A percentile compares a stretch with the other conserved stretches of the same genome.
phyloP scores from a whole-genome alignment of 305 asterid species.

The Plantago coronopus region DNA sequence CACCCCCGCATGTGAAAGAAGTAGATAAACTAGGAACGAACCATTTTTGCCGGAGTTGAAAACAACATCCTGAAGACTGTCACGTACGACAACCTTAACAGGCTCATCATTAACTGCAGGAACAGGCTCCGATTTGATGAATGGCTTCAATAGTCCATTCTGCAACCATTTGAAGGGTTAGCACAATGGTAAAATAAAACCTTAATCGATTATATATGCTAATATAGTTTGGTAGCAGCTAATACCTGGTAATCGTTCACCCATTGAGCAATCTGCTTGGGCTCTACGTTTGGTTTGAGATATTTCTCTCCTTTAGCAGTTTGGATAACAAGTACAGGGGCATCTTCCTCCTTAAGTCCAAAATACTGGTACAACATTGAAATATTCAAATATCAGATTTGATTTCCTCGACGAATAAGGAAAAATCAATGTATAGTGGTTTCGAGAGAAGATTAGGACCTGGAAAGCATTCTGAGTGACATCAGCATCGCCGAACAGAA shows the following conservation, averaged over 20 bases:
- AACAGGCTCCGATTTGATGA: constrained; percentile 54
- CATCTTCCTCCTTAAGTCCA: constrained; percentile 59
- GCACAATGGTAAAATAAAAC: constrained; percentile 11
- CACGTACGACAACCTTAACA: constrained; percentile 65
- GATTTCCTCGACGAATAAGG: not conserved
- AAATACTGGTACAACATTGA: constrained; percentile 56
- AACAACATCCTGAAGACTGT: constrained; percentile 50
- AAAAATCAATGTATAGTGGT: not conserved
- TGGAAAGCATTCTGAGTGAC: constrained; percentile 54
- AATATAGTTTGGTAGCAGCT: too few relatives aligned
- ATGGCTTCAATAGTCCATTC: constrained; percentile 54
- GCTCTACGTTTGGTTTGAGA: constrained; percentile 47
- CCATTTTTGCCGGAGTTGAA: constrained; percentile 70
- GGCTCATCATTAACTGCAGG: constrained; percentile 65
- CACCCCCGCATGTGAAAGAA: not conserved
- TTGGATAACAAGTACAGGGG: constrained; percentile 58
- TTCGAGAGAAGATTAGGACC: constrained; percentile 33
- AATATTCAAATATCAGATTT: constrained; percentile 15
- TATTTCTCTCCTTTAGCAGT: constrained; percentile 47
- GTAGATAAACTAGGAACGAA: constrained; percentile 18
- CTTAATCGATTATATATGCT: too few relatives aligned
- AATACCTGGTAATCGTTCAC: constrained; percentile 58
- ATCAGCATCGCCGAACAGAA: constrained; percentile 71
- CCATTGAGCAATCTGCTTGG: constrained; percentile 61
- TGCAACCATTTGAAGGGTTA: too few relatives aligned